These are phyloP conservation scores for Emericellopsis cladophorae DNA, from an alignment of 2,329 filamentous ascomycete species.

Conservation along the genomic window DNA sequence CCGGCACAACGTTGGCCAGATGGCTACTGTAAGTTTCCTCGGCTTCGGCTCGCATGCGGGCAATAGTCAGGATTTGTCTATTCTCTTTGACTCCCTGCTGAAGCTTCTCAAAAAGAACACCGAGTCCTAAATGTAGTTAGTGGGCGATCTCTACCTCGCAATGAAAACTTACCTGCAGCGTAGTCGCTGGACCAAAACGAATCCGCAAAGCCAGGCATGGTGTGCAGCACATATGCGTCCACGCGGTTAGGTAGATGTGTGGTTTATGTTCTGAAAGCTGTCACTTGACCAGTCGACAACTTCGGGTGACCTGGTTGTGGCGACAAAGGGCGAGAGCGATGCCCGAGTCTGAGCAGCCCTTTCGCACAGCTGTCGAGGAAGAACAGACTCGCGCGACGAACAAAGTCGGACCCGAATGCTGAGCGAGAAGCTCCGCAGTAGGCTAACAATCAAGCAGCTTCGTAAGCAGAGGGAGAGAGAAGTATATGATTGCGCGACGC, in stretches of 20 bases:
- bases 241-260: no score
- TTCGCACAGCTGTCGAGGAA: no score
- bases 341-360: no score
- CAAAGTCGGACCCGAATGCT: no score
- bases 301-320: no score
- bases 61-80: constrained; percentile 82
- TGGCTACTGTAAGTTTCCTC: constrained; percentile 80
- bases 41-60: constrained; percentile 87
- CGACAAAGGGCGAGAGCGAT: no score
- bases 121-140: constrained; percentile 45
- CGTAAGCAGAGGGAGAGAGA: no score
- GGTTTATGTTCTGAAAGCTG: neutral
- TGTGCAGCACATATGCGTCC: constrained; percentile 10
- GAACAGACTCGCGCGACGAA: no score
- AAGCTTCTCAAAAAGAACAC: constrained; percentile 90
- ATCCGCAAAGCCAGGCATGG: constrained; percentile 81
- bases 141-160: neutral
- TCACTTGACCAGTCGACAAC: no score
- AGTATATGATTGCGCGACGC: no score
- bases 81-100: constrained; percentile 95
- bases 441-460: no score
- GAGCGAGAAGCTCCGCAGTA: no score
- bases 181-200: constrained; percentile 99
- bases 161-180: constrained; percentile 58
- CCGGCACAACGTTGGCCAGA: constrained; percentile 68